phyloP scores from a whole-genome alignment of 352 stramenopile species.

The Pythium dissimile region DNA sequence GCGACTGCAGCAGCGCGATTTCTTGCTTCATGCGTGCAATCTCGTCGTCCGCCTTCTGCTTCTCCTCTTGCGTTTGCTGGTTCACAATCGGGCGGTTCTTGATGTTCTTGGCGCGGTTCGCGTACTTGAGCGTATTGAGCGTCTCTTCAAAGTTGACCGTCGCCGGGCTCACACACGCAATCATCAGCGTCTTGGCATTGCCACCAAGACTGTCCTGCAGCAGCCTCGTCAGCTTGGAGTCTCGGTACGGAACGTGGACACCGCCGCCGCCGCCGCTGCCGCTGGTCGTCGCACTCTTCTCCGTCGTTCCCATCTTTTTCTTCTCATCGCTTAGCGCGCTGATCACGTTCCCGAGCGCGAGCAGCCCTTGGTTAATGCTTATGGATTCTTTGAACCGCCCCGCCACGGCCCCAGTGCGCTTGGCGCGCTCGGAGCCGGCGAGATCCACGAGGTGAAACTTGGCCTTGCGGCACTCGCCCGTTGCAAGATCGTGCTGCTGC shows the following conservation, averaged over 20 bases:
- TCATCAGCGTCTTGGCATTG: slow-evolving; percentile 91
- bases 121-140: slow-evolving; percentile 97
- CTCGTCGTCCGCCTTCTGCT: slow-evolving; percentile 48
- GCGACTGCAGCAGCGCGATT: slow-evolving; percentile 66
- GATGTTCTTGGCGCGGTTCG: slow-evolving; percentile 99
- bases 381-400: slow-evolving; percentile 92
- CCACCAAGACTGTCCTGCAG: slow-evolving; percentile 86
- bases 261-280: slow-evolving; percentile 14
- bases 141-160: slow-evolving; percentile 93
- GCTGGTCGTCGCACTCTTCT: slow-evolving; percentile 18
- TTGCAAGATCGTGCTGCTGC: slow-evolving; percentile 53
- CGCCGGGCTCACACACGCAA: slow-evolving; percentile 79
- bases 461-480: slow-evolving; percentile 50
- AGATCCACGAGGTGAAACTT: slow-evolving; percentile 97
- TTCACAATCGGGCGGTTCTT: slow-evolving; percentile 99
- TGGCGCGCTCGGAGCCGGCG: slow-evolving; percentile 92
- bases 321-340: slow-evolving; percentile 91
- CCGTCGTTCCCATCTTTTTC: slow-evolving; percentile 44
- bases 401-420: slow-evolving; percentile 88
- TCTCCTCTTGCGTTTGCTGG: slow-evolving; percentile 52
- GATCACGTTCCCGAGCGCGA: slow-evolving; percentile 96
- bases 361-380: slow-evolving; percentile 94
- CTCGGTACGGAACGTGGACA: slow-evolving; percentile 87
- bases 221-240: slow-evolving; percentile 89
- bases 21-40: slow-evolving; percentile 77